A percentile compares a stretch with the other conserved stretches of the same genome.
These are phyloP conservation scores for Taxawa tesnikishii DNA, from an alignment of 2,329 filamentous ascomycete genomes.

Conservation along the genomic window DNA sequence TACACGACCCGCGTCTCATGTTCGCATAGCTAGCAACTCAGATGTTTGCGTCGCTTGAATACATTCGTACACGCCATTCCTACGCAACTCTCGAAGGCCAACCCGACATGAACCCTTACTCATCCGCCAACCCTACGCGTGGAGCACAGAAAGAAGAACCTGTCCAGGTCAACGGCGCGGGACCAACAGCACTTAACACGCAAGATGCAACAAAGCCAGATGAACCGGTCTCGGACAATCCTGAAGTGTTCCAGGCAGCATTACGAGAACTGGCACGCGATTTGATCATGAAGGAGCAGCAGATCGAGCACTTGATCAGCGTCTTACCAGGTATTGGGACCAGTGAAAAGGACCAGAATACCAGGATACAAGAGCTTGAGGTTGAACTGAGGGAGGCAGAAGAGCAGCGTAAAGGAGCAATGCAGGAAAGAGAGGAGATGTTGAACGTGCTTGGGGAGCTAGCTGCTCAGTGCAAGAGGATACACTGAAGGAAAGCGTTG, in stretches of 20 bases:
- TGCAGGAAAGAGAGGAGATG: conserved; percentile 28
- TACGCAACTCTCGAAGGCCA: conserved; percentile 30
- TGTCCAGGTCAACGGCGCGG: conserved; percentile 5
- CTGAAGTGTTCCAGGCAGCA: conserved; percentile 53
- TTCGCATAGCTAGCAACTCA: conserved; percentile 30
- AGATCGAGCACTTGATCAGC: conserved; percentile 67
- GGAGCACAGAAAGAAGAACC: conserved; percentile 6
- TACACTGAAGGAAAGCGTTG: conserved; percentile 15
- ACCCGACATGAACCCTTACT: conserved; percentile 17
- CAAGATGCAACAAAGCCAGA: conserved; percentile 7
- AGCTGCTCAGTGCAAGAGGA: conserved; percentile 26
- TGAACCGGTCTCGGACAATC: conserved; percentile 45
- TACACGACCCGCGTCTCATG: conserved; percentile 6
- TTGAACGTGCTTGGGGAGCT: conserved; percentile 33
- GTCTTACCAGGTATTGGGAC: conserved; percentile 65
- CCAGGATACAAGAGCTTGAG: conserved; percentile 37
- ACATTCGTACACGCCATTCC: conserved; percentile 29
- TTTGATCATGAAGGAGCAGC: conserved; percentile 67
- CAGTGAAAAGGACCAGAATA: conserved; percentile 65
- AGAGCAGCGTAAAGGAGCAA: conserved; percentile 25
- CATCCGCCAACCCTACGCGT: conserved; percentile 3
- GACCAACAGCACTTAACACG: conserved; percentile 8
- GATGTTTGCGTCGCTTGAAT: conserved; percentile 33
- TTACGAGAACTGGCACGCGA: conserved; percentile 65
- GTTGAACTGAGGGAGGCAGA: conserved; percentile 29